Conservation (phyloP, 1,139 yeast genomes). For the Pichia sp. region DNA sequence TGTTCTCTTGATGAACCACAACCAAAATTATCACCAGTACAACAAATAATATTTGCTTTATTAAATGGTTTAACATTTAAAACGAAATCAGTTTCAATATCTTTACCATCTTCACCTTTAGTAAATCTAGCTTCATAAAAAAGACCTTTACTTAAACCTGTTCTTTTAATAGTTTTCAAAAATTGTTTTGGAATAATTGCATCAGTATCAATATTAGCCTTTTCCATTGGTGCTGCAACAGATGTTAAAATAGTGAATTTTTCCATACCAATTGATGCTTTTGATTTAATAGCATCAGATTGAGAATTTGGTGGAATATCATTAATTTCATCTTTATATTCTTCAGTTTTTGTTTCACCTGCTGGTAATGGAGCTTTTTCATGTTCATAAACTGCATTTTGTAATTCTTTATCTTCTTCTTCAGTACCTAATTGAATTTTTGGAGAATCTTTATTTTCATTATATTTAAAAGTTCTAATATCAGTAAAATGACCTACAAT, state of each 20-base stretch:
- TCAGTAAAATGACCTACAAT: slow-evolving; percentile 86
- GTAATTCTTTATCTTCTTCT: slow-evolving; percentile 50
- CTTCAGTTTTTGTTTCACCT: slow-evolving; percentile 34
- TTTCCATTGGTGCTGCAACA: slow-evolving; percentile 87
- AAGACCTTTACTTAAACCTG: slow-evolving; percentile 82
- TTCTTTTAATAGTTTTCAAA: slow-evolving; percentile 93
- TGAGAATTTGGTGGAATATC: slow-evolving; percentile 51
- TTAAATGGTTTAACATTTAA: slow-evolving; percentile 81
- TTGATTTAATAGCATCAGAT: slow-evolving; percentile 11
- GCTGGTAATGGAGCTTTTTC: slow-evolving; percentile 43
- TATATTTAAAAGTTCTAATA: slow-evolving; percentile 71
- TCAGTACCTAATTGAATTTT: slow-evolving; percentile 49
- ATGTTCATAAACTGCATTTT: slow-evolving; percentile 64
- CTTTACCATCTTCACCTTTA: slow-evolving; percentile 65
- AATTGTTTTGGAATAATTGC: slow-evolving; percentile 98
- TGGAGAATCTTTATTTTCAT: slow-evolving; percentile 52
- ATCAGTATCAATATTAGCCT: slow-evolving; percentile 95
- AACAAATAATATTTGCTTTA: slow-evolving; percentile 74
- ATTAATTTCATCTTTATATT: slow-evolving; percentile 42
- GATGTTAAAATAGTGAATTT: slow-evolving; percentile 73
- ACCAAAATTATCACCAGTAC: slow-evolving; percentile 95
- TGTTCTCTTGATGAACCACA: slow-evolving; percentile 99
- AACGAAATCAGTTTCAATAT: slow-evolving; percentile 79
- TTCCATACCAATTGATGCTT: slow-evolving; percentile 54
- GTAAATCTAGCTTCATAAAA: slow-evolving; percentile 83